Evolutionary conservation across 768 basidiomycete species (phyloP), one percentile per base, ranked within the genome.

Genomic region (Kwoniella newhampshirensis): DNA sequence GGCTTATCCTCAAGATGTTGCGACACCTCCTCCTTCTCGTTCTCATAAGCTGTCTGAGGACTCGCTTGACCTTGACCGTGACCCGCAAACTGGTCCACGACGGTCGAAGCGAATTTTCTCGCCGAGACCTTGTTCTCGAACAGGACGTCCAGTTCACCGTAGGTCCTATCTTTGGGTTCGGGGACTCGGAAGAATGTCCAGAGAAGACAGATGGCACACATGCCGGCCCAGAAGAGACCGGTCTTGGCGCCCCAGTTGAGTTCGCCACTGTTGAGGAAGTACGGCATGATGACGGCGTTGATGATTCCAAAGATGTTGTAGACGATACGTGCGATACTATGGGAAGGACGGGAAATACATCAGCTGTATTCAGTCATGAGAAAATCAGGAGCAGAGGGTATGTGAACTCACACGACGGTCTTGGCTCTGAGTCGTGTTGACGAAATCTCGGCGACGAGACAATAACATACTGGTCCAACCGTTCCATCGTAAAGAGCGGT

Each of bases 391-490:
- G 25, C 68, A 60, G 47, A 73, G 64, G 57, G 37, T 56, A 50
- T 44, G 50, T 48, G 44, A 64, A 40, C 59, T 26, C 9, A 66
- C 57, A 59, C 63, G 55, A 56, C 68, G 28, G 77, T 75, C 68
- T 78, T 77, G 48, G 64, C 60, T n/a, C 74, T 67, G 4, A 77
- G 63, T 18, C 76, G 68, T 15, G 71, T 75, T 12, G 75, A 75
- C 0, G 68, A 60, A 26, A 74, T 53, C 57, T 77, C 77, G 11
- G 65, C 71, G 32, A 78, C 73, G 32, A 77, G 51, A 15, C 54
- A 59, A 64, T 72, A 75, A 57, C 64, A 67, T 46, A 73, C 69
- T 3, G 74, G 73, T 3, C 74, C 74, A 43, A 77, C 64, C 12
- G 74, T 70, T 12, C 53, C 49, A 40, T 74, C 64, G 64, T 74